Conservation (phyloP, 2,329 filamentous ascomycete genomes). For the Trichoderma sp. region DNA sequence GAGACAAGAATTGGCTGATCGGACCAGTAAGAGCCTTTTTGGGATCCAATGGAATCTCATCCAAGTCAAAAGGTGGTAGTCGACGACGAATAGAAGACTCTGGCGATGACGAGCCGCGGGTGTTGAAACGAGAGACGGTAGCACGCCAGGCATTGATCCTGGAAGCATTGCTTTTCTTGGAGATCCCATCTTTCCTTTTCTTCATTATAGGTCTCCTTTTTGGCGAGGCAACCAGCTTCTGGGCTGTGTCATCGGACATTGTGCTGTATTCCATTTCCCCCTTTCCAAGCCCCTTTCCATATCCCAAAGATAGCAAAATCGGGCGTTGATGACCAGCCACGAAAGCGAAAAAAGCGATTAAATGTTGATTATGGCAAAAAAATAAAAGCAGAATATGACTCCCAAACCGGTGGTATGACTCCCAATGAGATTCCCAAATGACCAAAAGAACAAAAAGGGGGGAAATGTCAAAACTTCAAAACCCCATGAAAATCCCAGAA, state of each 20-base stretch:
- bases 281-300: not conserved
- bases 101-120: not conserved
- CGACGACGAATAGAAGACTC: not conserved
- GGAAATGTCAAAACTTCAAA: not conserved
- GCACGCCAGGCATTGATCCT: not conserved
- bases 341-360: not conserved
- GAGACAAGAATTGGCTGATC: not conserved
- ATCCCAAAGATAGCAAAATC: not conserved
- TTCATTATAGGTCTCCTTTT: not conserved
- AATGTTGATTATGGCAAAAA: not conserved
- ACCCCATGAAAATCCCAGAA: not conserved
- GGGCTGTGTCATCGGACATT: not conserved
- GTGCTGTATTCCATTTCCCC: not conserved
- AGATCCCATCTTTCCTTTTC: not conserved
- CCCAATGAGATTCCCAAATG: not conserved
- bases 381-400: not conserved
- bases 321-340: not conserved
- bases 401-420: not conserved
- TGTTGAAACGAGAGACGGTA: not conserved
- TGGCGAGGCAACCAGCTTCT: not conserved
- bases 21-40: not conserved
- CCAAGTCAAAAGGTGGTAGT: not conserved
- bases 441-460: not conserved
- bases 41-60: not conserved
- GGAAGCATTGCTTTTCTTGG: not conserved